Base-by-base conservation (phyloP, 2,329 filamentous ascomycete genomes). In the Cytospora paraplurivora region DNA sequence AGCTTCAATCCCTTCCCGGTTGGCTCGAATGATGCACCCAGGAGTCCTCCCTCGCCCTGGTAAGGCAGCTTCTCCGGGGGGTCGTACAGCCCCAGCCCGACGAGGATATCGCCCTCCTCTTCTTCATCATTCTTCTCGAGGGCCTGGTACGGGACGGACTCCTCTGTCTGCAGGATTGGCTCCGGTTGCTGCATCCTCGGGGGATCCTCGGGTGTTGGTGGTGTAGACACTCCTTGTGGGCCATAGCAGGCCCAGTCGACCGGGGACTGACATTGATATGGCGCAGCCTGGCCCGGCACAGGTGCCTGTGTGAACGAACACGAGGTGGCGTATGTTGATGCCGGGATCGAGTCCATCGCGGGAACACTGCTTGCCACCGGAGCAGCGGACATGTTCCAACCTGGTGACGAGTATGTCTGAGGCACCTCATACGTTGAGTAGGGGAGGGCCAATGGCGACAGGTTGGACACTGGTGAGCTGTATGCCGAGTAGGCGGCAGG, bases 1-100 rank as follows among this genome's bases (percentile, higher is more conserved):
- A 95, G 78, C 73, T 93, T 94, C 68, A 94, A 78, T 0, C 91
- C 90, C 74, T 92, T 91, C 63, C 90, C 90, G 19, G 78, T 80
- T 3, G 82, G 78, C 67, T 82, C 81, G 68, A 80, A 81, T 1
- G 78, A 73, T 8, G 83, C 76, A 32, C 83, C 82, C 54, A 87
- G 75, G 19, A 90, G 73, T 27, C 64, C 53, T 32, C 62, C 51
- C 15, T 54, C 52, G 52, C 52, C 35, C 8, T 61, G 21, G 51
- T 55, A 61, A 33, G 81, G 80, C 75, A 50, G 75, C 70, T 85
- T 83, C 62, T 88, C 88, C 0, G 90, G 90, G 5, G 85, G 79
- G 70, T 92, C 91, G 74, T 95, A 95, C 0, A 95, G 82, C 0
- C 91, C 91, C 84, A 95, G 88, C 21, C 91, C 91, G n/a, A 93